A percentile compares a stretch with the other conserved stretches of the same genome.
phyloP scores from a whole-genome alignment of 352 stramenopile genomes.

The Pythium volutum region DNA sequence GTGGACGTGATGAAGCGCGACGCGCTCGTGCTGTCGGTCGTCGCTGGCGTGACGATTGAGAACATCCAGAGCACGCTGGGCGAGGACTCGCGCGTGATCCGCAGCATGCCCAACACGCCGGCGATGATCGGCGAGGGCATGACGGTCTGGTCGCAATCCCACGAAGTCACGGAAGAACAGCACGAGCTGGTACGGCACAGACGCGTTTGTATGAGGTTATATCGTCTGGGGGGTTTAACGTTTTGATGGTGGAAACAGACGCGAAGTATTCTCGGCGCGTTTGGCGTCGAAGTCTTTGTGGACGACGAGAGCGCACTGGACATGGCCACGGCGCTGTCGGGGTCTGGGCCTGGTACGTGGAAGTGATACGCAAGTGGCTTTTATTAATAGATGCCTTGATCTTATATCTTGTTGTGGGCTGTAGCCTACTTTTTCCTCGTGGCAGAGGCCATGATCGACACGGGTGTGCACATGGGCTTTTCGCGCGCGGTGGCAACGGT shows the following conservation, averaged over 20 bases:
- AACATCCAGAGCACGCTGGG: slow-evolving; percentile 57
- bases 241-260: slow-evolving; percentile 35
- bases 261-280: slow-evolving; percentile 83
- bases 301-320: slow-evolving; percentile 94
- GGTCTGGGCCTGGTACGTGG: slow-evolving; percentile 80
- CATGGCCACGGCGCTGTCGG: slow-evolving; percentile 93
- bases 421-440: slow-evolving; percentile 95
- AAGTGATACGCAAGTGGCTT: neutral
- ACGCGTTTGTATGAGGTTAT: no score
- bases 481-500: slow-evolving; percentile 88
- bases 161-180: slow-evolving; percentile 72
- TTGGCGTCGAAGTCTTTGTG: slow-evolving; percentile 93
- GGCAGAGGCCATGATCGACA: slow-evolving; percentile 95
- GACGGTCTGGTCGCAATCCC: slow-evolving; percentile 91
- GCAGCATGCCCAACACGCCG: slow-evolving; percentile 96
- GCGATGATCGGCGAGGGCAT: slow-evolving; percentile 93
- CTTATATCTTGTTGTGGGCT: neutral
- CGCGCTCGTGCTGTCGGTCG: slow-evolving; percentile 78
- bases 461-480: slow-evolving; percentile 95
- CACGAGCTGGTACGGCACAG: slow-evolving; percentile 52
- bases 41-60: slow-evolving; percentile 81
- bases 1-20: slow-evolving; percentile 48
- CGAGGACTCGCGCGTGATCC: slow-evolving; percentile 78
- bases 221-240: no score
- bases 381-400: neutral